Percentiles rank a stretch among this genome's conserved stretches.
Conservation (phyloP, 1,284 basidiomycete genomes). For the Blastosporella zonata region DNA sequence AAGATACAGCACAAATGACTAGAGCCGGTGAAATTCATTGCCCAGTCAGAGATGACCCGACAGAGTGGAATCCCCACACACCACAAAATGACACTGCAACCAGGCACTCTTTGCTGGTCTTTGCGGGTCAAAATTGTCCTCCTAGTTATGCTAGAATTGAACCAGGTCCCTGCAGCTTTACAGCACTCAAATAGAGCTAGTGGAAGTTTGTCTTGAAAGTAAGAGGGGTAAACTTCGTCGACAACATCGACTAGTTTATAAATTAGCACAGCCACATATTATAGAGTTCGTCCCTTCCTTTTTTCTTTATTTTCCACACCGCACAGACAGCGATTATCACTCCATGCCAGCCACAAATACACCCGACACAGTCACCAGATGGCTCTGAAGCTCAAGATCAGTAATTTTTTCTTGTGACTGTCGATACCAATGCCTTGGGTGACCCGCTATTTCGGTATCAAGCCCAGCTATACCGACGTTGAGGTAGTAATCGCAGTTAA, state of each 20-base stretch:
- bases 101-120: constrained; percentile 6
- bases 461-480: background rate
- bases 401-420: background rate
- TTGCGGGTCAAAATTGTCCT: background rate
- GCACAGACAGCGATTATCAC: background rate
- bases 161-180: background rate
- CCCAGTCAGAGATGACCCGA: constrained; percentile 31
- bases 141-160: background rate
- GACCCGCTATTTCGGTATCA: constrained; percentile 12
- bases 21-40: constrained; percentile 20
- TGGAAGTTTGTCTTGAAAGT: constrained; percentile 1
- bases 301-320: background rate
- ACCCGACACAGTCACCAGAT: constrained; percentile 2
- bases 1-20: constrained; percentile 13
- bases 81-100: constrained; percentile 14
- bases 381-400: constrained; percentile 1
- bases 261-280: constrained; percentile 21
- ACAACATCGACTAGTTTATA: background rate
- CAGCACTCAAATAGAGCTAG: background rate
- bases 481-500: background rate
- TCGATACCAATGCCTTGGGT: constrained; percentile 15
- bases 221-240: background rate
- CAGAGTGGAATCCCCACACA: constrained; percentile 34
- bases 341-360: background rate
- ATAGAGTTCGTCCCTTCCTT: background rate